Conservation (phyloP, 2,329 filamentous ascomycete species). For the Albifimbria verrucaria region DNA sequence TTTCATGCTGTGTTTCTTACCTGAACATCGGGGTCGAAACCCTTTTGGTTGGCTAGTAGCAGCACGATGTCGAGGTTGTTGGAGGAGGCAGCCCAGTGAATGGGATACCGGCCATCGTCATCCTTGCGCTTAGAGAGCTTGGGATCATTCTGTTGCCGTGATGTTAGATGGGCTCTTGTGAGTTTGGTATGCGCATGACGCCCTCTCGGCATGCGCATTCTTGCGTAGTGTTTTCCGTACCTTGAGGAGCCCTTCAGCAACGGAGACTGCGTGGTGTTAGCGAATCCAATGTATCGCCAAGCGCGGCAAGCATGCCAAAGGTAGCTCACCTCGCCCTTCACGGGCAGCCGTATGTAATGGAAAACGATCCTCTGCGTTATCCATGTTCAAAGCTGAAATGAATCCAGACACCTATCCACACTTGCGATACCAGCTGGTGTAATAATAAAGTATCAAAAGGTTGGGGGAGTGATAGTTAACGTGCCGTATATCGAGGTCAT, state of each 20-base stretch:
- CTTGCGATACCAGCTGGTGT: too few species aligned
- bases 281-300: neutral
- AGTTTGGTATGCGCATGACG: too few species aligned
- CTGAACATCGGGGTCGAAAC: conserved; percentile 81
- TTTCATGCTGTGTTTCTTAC: conserved; percentile 39
- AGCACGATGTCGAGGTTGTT: conserved; percentile 74
- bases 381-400: neutral
- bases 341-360: conserved; percentile 1
- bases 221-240: conserved; percentile 3
- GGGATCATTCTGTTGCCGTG: conserved; percentile 62
- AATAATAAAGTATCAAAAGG: too few species aligned
- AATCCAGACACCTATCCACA: neutral
- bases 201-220: too few species aligned
- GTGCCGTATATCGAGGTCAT: too few species aligned
- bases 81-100: conserved; percentile 92
- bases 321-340: neutral
- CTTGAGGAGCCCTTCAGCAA: conserved; percentile 13
- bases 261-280: conserved; percentile 6
- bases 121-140: conserved; percentile 72
- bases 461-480: too few species aligned
- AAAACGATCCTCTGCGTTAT: neutral
- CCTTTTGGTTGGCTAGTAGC: conserved; percentile 64
- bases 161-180: neutral
- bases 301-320: neutral
- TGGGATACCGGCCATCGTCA: conserved; percentile 81